Percentiles rank a stretch among this genome's conserved stretches.
Conservation (phyloP, 2,329 filamentous ascomycete species). For the Penicillium griseofulvum region DNA sequence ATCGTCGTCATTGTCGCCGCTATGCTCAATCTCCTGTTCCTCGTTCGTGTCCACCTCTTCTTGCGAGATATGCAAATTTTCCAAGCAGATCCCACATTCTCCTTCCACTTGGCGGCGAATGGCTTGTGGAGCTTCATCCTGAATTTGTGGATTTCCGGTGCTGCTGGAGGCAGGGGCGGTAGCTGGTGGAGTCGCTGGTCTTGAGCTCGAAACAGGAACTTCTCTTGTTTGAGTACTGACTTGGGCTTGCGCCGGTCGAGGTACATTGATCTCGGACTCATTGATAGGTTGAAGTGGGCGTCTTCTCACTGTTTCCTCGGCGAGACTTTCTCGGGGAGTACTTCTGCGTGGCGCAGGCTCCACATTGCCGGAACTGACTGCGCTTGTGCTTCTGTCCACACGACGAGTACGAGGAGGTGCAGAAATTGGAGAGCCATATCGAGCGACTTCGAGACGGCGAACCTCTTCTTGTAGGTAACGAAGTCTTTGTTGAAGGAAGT, state of each 20-base stretch:
- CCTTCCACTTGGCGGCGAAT: slow-evolving; percentile 9
- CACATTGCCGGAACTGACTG: neutral
- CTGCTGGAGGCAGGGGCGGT: neutral
- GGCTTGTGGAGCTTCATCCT: neutral
- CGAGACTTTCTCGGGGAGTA: too few species aligned
- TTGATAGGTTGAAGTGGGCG: neutral
- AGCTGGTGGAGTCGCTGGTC: neutral
- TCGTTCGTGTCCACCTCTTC: neutral
- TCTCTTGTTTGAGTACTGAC: neutral
- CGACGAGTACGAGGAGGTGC: neutral
- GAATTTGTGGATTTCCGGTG: neutral
- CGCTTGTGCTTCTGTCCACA: neutral
- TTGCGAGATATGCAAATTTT: neutral
- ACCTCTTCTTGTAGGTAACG: neutral
- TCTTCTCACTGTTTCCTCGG: neutral
- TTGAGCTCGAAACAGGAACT: neutral
- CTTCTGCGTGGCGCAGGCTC: neutral
- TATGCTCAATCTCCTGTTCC: neutral
- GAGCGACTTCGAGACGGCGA: neutral
- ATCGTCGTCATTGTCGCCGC: neutral
- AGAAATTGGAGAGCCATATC: neutral
- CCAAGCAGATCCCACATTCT: slow-evolving; percentile 14
- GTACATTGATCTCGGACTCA: neutral
- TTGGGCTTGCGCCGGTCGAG: neutral
- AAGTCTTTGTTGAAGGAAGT: neutral